These are phyloP conservation scores for Diplodia corticola DNA, from an alignment of 2,329 filamentous ascomycete species.

Conservation along the genomic window DNA sequence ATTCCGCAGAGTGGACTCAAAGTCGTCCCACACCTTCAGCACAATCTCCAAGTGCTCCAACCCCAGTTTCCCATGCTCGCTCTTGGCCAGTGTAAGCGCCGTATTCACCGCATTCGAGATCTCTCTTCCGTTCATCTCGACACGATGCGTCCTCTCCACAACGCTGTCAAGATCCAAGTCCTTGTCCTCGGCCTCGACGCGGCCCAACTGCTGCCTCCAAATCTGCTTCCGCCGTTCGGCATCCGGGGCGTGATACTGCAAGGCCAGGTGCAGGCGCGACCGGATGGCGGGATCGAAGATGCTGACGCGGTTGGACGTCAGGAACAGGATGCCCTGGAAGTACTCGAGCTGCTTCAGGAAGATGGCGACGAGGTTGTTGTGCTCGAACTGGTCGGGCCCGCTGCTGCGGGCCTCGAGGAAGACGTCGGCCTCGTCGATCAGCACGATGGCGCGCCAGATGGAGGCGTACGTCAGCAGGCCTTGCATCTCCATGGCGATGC, in stretches of 20 bases:
- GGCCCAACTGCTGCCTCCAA: slow-evolving; percentile 31
- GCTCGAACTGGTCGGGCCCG: slow-evolving; percentile 34
- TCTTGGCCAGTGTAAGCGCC: slow-evolving; percentile 27
- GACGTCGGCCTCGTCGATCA: slow-evolving; percentile 56
- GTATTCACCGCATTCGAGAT: slow-evolving; percentile 4
- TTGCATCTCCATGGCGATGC: slow-evolving; percentile 24
- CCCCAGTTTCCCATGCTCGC: background rate
- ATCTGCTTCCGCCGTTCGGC: slow-evolving; percentile 25
- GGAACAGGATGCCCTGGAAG: slow-evolving; percentile 41
- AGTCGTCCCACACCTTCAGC: slow-evolving; percentile 23
- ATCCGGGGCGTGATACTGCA: slow-evolving; percentile 21
- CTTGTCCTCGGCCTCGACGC: background rate
- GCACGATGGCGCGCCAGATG: slow-evolving; percentile 7
- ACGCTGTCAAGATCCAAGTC: slow-evolving; percentile 38
- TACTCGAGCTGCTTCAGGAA: slow-evolving; percentile 37
- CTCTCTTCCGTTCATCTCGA: slow-evolving; percentile 27
- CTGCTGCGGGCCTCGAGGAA: slow-evolving; percentile 57
- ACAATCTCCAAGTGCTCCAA: slow-evolving; percentile 24
- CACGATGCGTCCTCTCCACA: slow-evolving; percentile 39
- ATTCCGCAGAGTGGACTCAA: slow-evolving; percentile 7
- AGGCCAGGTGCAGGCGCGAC: slow-evolving; percentile 23
- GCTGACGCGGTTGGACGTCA: slow-evolving; percentile 28
- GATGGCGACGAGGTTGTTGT: slow-evolving; percentile 41
- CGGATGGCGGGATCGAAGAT: slow-evolving; percentile 24
- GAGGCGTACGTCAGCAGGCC: slow-evolving; percentile 4